These are phyloP conservation scores for Penicillium hordei DNA, from an alignment of 2,329 filamentous ascomycete species.

Conservation along the genomic window DNA sequence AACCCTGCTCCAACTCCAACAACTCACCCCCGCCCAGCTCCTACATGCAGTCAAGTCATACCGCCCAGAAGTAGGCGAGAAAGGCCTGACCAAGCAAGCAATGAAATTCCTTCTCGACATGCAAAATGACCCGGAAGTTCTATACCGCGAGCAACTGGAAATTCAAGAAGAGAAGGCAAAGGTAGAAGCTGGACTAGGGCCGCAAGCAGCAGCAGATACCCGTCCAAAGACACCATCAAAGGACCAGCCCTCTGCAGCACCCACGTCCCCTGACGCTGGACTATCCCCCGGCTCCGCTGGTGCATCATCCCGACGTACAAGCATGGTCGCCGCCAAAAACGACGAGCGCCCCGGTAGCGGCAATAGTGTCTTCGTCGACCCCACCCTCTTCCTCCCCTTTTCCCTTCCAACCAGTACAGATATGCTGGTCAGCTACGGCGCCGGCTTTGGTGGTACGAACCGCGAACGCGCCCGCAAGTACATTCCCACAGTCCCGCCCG, in stretches of 20 bases:
- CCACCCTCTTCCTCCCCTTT: constrained; percentile 90
- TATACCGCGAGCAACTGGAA: constrained; percentile 41
- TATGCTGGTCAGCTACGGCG: constrained; percentile 93
- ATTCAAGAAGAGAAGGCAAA: constrained; percentile 31
- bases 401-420: constrained; percentile 93
- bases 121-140: constrained; percentile 69
- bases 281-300: constrained; percentile 26
- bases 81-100: constrained; percentile 81
- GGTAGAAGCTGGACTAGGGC: constrained; percentile 16
- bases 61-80: constrained; percentile 91
- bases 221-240: constrained; percentile 34
- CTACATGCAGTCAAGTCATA: constrained; percentile 92
- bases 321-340: constrained; percentile 19
- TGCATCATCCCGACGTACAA: constrained; percentile 27
- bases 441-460: constrained; percentile 90
- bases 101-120: constrained; percentile 81
- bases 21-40: constrained; percentile 81
- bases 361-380: constrained; percentile 69
- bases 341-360: constrained; percentile 30
- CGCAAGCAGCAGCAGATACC: constrained; percentile 16
- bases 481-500: constrained; percentile 88
- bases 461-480: constrained; percentile 91
- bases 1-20: constrained; percentile 84
- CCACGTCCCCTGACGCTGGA: constrained; percentile 21
- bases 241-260: constrained; percentile 17